phyloP scores from a whole-genome alignment of 2,329 filamentous ascomycete genomes.

The Beauveria asiatica region DNA sequence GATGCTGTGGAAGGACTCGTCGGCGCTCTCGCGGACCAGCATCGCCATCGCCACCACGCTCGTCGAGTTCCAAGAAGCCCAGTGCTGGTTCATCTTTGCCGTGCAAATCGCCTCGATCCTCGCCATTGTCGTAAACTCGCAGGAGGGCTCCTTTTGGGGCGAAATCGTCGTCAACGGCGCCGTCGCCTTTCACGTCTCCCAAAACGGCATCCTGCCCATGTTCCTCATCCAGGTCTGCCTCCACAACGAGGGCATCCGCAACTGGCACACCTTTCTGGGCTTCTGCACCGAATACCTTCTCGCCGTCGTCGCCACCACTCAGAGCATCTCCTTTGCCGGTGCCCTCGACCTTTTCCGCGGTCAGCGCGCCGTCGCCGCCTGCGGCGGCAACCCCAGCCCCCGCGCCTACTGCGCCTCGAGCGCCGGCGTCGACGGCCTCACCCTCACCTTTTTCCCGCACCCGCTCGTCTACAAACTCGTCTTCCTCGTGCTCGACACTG shows the following conservation, averaged over 20 bases:
- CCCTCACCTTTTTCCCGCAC: conserved; percentile 29
- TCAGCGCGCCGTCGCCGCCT: conserved; percentile 24
- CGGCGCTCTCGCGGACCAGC: conserved; percentile 28
- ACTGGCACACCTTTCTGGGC: conserved; percentile 33
- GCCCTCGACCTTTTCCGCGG: conserved; percentile 26
- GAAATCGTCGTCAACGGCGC: conserved; percentile 31
- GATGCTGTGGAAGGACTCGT: conserved; percentile 29
- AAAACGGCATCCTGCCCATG: conserved; percentile 30
- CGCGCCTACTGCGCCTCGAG: conserved; percentile 30
- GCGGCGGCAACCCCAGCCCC: conserved; percentile 29
- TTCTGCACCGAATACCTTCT: conserved; percentile 30
- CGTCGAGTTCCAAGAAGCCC: conserved; percentile 33
- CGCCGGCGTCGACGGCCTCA: conserved; percentile 24
- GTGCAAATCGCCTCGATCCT: conserved; percentile 32
- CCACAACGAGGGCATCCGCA: conserved; percentile 31
- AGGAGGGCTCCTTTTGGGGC: conserved; percentile 31
- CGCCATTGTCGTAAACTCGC: conserved; percentile 31
- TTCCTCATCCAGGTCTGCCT: conserved; percentile 29
- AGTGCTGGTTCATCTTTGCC: conserved; percentile 32
- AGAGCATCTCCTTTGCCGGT: conserved; percentile 26
- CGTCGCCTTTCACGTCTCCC: conserved; percentile 28
- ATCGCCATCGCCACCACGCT: conserved; percentile 31
- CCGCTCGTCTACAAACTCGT: conserved; percentile 30
- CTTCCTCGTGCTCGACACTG: conserved; percentile 27
- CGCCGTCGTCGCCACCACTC: conserved; percentile 28